Conservation (phyloP, 768 basidiomycete species). For the Mycena rebaudengoi region DNA sequence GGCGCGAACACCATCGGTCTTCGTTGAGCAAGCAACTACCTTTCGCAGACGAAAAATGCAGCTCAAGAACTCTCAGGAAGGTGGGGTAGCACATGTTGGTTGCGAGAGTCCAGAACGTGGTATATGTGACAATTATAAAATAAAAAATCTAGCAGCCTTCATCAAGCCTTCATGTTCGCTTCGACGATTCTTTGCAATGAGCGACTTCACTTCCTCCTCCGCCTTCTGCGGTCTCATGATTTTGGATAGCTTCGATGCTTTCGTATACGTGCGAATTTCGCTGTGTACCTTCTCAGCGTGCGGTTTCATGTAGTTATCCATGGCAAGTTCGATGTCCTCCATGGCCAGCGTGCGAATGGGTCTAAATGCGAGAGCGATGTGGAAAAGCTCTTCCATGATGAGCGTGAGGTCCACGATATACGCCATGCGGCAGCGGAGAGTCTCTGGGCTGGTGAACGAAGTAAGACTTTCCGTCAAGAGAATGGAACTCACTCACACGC, state of each 20-base stretch:
- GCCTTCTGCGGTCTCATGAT: neutral
- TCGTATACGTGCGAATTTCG: neutral
- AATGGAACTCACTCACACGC: neutral
- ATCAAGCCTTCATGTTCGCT: neutral
- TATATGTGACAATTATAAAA: neutral
- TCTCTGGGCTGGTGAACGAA: no score
- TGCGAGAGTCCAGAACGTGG: no score
- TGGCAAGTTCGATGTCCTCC: neutral
- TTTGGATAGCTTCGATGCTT: neutral
- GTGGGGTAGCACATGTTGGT: no score
- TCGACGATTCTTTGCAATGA: neutral
- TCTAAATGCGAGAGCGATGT: neutral
- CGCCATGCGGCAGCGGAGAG: neutral
- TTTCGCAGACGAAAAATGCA: no score
- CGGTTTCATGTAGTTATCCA: neutral
- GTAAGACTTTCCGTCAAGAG: neutral
- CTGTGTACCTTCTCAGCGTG: neutral
- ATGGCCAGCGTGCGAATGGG: neutral
- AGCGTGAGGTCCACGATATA: neutral
- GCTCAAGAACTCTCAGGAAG: no score
- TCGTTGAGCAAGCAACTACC: no score
- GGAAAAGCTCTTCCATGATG: neutral
- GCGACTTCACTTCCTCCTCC: neutral
- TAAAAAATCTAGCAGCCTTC: neutral
- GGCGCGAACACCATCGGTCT: no score